These are phyloP conservation scores for Boletus pseudopeckii DNA, from an alignment of 768 basidiomycete species.

Conservation along the genomic window DNA sequence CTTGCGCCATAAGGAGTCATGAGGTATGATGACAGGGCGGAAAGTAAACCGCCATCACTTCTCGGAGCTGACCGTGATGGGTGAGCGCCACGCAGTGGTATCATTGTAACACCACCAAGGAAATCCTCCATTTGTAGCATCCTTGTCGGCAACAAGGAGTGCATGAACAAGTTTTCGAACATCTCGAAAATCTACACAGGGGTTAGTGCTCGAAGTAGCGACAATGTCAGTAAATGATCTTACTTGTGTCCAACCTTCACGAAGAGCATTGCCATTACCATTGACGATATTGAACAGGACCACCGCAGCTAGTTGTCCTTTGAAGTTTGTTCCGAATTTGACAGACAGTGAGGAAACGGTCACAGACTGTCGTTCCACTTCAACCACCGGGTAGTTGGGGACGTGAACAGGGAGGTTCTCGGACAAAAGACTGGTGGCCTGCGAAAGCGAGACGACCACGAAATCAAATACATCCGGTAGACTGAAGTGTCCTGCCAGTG, in stretches of 20 bases:
- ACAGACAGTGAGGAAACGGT: slow-evolving; percentile 92
- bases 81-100: slow-evolving; percentile 79
- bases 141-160: slow-evolving; percentile 83
- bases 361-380: slow-evolving; percentile 84
- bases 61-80: slow-evolving; percentile 59
- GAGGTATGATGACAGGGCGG: slow-evolving; percentile 91
- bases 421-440: slow-evolving; percentile 83
- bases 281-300: slow-evolving; percentile 98
- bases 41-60: slow-evolving; percentile 88
- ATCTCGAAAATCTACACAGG: slow-evolving; percentile 86
- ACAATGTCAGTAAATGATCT: slow-evolving; percentile 9
- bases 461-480: slow-evolving; percentile 97
- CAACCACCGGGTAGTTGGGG: slow-evolving; percentile 83
- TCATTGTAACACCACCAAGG: slow-evolving; percentile 89
- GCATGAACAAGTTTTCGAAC: slow-evolving; percentile 93
- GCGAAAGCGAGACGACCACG: slow-evolving; percentile 88
- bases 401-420: slow-evolving; percentile 67
- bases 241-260: slow-evolving; percentile 94
- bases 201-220: background rate
- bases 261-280: slow-evolving; percentile 88
- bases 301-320: slow-evolving; percentile 93
- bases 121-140: slow-evolving; percentile 99
- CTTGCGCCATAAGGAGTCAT: slow-evolving; percentile 88
- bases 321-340: slow-evolving; percentile 92
- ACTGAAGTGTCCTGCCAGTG: slow-evolving; percentile 82